A percentile compares a stretch with the other conserved stretches of the same genome.
Conservation (phyloP, 768 basidiomycete genomes). For the Tylopilus sp. region DNA sequence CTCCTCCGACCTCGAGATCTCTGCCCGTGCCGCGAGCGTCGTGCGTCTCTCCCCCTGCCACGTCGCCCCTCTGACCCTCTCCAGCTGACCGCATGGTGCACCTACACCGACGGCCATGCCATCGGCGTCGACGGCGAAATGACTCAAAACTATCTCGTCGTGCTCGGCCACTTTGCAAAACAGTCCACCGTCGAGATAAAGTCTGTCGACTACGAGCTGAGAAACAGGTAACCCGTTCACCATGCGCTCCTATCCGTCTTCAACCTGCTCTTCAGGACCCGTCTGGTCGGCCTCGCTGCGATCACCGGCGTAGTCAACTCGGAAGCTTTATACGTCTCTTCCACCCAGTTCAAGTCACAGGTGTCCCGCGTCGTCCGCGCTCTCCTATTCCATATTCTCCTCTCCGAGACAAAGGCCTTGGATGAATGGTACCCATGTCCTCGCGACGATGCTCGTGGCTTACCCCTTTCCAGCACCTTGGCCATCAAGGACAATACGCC, state of each 20-base stretch:
- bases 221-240: constrained; percentile 58
- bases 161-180: constrained; percentile 60
- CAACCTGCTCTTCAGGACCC: constrained; percentile 48
- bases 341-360: constrained; percentile 69
- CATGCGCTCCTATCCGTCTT: neutral
- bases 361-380: constrained; percentile 68
- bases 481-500: constrained; percentile 65
- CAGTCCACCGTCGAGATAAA: constrained; percentile 51
- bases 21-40: constrained; percentile 74
- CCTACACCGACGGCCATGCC: constrained; percentile 82
- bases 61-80: neutral
- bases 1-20: constrained; percentile 68
- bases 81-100: constrained; percentile 89
- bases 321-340: constrained; percentile 75
- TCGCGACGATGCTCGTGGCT: neutral
- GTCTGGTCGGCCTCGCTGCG: constrained; percentile 83
- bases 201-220: constrained; percentile 61
- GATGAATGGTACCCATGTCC: constrained; percentile 58
- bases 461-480: constrained; percentile 41
- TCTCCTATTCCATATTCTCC: constrained; percentile 63
- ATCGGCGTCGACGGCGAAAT: constrained; percentile 73
- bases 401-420: constrained; percentile 55
- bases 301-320: constrained; percentile 79
- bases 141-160: constrained; percentile 66
- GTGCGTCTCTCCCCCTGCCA: constrained; percentile 42